phyloP scores from a whole-genome alignment of 164 flowering plant species.

The Umbellularia californica region DNA sequence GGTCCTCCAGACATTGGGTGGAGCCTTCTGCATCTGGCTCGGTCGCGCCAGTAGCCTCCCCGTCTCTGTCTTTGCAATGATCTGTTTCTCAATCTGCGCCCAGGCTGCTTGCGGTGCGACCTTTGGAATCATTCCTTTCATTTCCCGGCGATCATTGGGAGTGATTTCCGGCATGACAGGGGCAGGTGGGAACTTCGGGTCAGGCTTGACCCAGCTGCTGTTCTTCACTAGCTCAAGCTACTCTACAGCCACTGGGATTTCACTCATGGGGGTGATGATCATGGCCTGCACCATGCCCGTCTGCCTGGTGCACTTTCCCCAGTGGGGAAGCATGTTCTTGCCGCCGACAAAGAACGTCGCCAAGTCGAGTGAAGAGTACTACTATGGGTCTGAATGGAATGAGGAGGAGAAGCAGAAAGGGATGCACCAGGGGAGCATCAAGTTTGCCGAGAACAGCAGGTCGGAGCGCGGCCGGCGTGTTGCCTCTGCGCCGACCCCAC shows the following conservation, averaged over 20 bases:
- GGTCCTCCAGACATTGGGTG: conserved; percentile 73
- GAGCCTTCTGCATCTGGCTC: conserved; percentile 62
- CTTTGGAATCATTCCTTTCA: conserved; percentile 67
- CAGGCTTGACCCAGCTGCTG: conserved; percentile 59
- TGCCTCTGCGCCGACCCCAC: conserved; percentile 50
- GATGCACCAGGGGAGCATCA: conserved; percentile 50
- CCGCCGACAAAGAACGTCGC: conserved; percentile 39
- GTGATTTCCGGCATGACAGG: conserved; percentile 74
- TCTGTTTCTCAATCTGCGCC: conserved; percentile 63
- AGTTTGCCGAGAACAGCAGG: conserved; percentile 69
- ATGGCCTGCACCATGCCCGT: conserved; percentile 59
- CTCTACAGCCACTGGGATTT: conserved; percentile 49
- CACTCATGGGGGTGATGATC: conserved; percentile 66
- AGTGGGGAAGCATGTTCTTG: conserved; percentile 87
- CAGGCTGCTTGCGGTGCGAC: conserved; percentile 81
- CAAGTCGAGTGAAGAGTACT: conserved; percentile 42
- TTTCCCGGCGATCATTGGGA: conserved; percentile 69
- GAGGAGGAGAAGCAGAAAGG: conserved; percentile 62
- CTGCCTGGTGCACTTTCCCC: conserved; percentile 60
- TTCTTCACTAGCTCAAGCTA: conserved; percentile 55
- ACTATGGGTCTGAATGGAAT: conserved; percentile 58
- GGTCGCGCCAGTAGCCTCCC: conserved; percentile 60
- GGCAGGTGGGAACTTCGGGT: conserved; percentile 80
- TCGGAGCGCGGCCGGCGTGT: conserved; percentile 56
- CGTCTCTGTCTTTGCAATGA: conserved; percentile 52